Evolutionary conservation across 257 asterid genomes (phyloP).

Genomic region (Nicotiana benthamiana): DNA sequence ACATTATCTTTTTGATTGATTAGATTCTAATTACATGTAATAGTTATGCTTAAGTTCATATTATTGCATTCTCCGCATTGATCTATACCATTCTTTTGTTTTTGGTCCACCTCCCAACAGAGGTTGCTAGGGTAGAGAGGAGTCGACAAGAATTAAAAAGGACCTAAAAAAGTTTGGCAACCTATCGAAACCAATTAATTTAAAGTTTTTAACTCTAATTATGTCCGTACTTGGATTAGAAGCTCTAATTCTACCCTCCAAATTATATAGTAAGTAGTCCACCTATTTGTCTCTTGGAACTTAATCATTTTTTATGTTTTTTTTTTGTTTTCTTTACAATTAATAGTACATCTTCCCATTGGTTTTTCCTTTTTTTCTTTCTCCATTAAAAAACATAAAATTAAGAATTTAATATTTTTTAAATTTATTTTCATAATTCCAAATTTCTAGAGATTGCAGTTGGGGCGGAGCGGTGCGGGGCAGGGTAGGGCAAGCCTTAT

Average conservation of each 20-base stretch:
- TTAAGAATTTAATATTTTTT: no score
- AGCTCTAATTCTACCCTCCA: neutral
- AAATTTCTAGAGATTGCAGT: no score
- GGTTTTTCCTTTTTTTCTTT: neutral
- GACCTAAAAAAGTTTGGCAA: neutral
- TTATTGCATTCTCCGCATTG: neutral
- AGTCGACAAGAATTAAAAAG: neutral
- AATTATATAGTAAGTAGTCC: neutral
- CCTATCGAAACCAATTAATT: neutral
- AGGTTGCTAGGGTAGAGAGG: neutral
- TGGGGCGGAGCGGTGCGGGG: no score
- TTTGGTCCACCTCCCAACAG: neutral
- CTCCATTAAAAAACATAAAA: neutral
- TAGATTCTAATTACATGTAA: neutral
- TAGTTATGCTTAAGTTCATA: neutral
- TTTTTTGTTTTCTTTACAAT: neutral
- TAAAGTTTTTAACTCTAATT: neutral
- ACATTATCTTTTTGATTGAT: neutral
- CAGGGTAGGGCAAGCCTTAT: no score
- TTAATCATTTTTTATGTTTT: no score
- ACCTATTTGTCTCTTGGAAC: neutral
- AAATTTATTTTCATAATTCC: no score
- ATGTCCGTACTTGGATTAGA: neutral
- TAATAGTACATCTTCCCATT: neutral
- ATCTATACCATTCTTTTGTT: neutral